A percentile compares a stretch with the other conserved stretches of the same genome.
These are phyloP conservation scores for Trichophyton simii DNA, from an alignment of 2,329 filamentous ascomycete genomes.

Conservation along the genomic window DNA sequence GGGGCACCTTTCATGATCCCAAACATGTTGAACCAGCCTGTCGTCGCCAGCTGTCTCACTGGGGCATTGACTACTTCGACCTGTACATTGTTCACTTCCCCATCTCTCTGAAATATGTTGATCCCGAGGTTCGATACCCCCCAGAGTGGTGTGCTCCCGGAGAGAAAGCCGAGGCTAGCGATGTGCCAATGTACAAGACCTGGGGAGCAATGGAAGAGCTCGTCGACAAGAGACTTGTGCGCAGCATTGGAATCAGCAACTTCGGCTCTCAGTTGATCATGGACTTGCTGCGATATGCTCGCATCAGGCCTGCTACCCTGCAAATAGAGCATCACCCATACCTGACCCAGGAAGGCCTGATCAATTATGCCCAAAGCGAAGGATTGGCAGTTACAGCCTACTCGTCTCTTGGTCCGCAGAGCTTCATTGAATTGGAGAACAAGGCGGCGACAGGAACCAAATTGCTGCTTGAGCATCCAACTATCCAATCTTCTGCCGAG, in stretches of 20 bases:
- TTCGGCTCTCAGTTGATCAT: slow-evolving; percentile 67
- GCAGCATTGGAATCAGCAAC: slow-evolving; percentile 70
- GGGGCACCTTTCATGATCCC: slow-evolving; percentile 80
- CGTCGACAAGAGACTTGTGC: slow-evolving; percentile 54
- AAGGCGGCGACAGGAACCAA: slow-evolving; percentile 52
- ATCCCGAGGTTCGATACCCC: slow-evolving; percentile 65
- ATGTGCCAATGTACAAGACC: slow-evolving; percentile 65
- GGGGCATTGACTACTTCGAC: slow-evolving; percentile 80
- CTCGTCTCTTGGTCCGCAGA: slow-evolving; percentile 68
- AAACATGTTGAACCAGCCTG: slow-evolving; percentile 64
- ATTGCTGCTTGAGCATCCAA: slow-evolving; percentile 57
- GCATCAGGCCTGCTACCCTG: slow-evolving; percentile 60
- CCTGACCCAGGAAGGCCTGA: slow-evolving; percentile 60
- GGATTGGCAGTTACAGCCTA: slow-evolving; percentile 69
- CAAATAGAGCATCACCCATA: slow-evolving; percentile 90
- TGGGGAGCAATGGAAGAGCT: slow-evolving; percentile 70
- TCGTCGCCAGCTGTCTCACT: slow-evolving; percentile 66
- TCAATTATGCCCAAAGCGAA: slow-evolving; percentile 56
- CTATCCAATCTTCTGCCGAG: slow-evolving; percentile 51
- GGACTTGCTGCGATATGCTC: slow-evolving; percentile 66
- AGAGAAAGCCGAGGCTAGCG: slow-evolving; percentile 50
- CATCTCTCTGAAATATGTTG: slow-evolving; percentile 71
- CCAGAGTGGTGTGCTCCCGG: slow-evolving; percentile 63
- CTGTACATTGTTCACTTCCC: slow-evolving; percentile 86
- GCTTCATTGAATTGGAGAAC: slow-evolving; percentile 66